Evolutionary conservation across 2,329 filamentous ascomycete species (phyloP).

Genomic region (Pseudogymnoascus sp.): DNA sequence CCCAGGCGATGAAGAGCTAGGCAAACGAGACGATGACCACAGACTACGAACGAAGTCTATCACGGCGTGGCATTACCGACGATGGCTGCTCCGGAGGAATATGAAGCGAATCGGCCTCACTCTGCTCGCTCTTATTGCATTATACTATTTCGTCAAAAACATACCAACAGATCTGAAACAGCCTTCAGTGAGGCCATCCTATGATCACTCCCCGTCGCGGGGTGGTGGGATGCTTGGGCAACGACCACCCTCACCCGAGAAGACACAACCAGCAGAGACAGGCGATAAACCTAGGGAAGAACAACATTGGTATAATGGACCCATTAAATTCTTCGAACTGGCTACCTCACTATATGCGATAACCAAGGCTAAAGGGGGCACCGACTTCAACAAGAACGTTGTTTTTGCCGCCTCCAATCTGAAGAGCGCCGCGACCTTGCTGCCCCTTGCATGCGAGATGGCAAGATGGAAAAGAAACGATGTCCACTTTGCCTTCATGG

Average conservation of each 20-base stretch:
- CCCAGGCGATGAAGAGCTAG: slow-evolving; percentile 52
- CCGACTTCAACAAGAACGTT: slow-evolving; percentile 56
- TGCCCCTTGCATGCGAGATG: slow-evolving; percentile 87
- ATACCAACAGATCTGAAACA: slow-evolving; percentile 44
- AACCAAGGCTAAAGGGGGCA: slow-evolving; percentile 42
- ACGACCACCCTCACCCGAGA: slow-evolving; percentile 9
- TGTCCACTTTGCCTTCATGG: slow-evolving; percentile 77
- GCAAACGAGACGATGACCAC: slow-evolving; percentile 58
- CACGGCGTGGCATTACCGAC: slow-evolving; percentile 27
- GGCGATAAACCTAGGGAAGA: slow-evolving; percentile 19
- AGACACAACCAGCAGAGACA: slow-evolving; percentile 5
- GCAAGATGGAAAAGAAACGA: slow-evolving; percentile 56
- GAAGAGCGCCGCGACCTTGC: slow-evolving; percentile 60
- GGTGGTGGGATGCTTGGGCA: not conserved
- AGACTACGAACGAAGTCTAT: slow-evolving; percentile 29
- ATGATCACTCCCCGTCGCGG: slow-evolving; percentile 18
- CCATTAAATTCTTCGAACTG: slow-evolving; percentile 60
- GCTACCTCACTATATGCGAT: slow-evolving; percentile 54
- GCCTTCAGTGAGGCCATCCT: slow-evolving; percentile 23
- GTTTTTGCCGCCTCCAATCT: slow-evolving; percentile 73
- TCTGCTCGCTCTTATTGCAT: slow-evolving; percentile 37
- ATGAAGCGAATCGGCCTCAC: slow-evolving; percentile 45
- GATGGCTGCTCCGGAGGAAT: slow-evolving; percentile 42
- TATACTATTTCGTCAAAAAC: slow-evolving; percentile 59
- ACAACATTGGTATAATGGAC: slow-evolving; percentile 55